Evolutionary conservation across 345 rosid genomes (phyloP).

Genomic region (Brassica incana): DNA sequence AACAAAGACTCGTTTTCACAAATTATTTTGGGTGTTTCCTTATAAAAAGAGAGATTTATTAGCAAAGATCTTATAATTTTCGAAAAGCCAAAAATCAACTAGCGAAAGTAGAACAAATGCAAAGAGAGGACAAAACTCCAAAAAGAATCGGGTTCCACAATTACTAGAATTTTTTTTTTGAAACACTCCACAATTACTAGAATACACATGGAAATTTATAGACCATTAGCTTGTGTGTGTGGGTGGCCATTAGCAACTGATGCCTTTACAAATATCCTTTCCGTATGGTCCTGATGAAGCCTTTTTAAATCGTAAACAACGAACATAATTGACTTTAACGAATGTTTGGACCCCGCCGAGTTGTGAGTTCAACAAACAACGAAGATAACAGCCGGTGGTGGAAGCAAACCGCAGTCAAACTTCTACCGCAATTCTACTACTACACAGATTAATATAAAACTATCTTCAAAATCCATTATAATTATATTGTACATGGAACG

Average conservation of each 20-base stretch:
- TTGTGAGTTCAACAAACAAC: neutral
- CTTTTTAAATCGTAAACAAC: neutral
- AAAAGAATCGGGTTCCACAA: constrained; percentile 22
- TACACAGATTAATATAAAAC: neutral
- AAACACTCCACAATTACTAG: neutral
- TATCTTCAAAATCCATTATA: neutral
- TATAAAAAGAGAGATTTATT: neutral
- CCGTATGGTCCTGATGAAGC: neutral
- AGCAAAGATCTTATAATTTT: neutral
- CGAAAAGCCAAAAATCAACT: neutral
- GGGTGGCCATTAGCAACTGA: neutral
- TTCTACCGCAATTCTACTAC: neutral
- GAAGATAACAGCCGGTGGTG: neutral
- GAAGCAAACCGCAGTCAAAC: neutral
- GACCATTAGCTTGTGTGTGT: neutral
- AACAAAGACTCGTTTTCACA: constrained; percentile 1
- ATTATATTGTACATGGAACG: constrained; percentile 44
- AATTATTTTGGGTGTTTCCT: neutral
- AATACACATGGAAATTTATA: neutral
- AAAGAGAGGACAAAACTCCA: constrained; percentile 7
- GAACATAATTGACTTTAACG: neutral
- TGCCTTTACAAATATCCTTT: neutral
- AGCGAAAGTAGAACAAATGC: constrained; percentile 15
- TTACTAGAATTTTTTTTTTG: neutral
- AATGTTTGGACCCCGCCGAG: neutral